Evolutionary conservation across 345 rosid genomes (phyloP), one percentile per base, ranked within the genome.

Genomic region (Mercurialis annua): DNA sequence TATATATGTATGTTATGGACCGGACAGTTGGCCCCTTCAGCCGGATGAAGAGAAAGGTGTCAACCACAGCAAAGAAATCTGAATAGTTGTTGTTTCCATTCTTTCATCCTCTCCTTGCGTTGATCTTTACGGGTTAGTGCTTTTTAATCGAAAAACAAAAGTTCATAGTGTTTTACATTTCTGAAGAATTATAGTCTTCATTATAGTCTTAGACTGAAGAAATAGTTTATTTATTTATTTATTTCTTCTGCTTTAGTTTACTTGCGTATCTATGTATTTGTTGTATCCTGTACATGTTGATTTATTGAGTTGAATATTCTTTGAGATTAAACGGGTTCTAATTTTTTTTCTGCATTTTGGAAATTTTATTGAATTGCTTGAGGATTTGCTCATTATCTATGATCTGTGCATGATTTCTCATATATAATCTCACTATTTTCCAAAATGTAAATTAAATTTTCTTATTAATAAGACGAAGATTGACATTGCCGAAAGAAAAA

Each of bases 1-100:
- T 92, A 10, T 92, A 85, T 64, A 86, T 88, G 92, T 90, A 92
- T 49, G 67, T 90, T 48, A 83, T 80, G 88, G 90, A 90, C 76
- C 31, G 49, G n/a, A 84, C 83, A 0, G 73, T 87, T 15, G 93
- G 93, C 8, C 96, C 97, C 18, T 90, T 72, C 71, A 90, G 97
- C 80, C 70, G 92, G 71, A 88, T 87, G 92, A 90, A 90, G 96
- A 88, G 97, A 65, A 84, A 90, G 73, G 74, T 71, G 31, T 68
- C 78, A 6, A 71, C 51, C 21, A 27, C 64, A 11, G 46, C 79
- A 27, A 80, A 82, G 80, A 86, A 89, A 72, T 72, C 85, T 17
- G 85, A 86, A 56, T 86, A 83, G 89, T 42, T 38, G 38, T 49
- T 11, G 14, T 12, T 24, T 24, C 30, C 30, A 34, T 33, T 23